Base-by-base conservation (phyloP, 1,139 yeast species). In the Zygotorulaspora mrakii region DNA sequence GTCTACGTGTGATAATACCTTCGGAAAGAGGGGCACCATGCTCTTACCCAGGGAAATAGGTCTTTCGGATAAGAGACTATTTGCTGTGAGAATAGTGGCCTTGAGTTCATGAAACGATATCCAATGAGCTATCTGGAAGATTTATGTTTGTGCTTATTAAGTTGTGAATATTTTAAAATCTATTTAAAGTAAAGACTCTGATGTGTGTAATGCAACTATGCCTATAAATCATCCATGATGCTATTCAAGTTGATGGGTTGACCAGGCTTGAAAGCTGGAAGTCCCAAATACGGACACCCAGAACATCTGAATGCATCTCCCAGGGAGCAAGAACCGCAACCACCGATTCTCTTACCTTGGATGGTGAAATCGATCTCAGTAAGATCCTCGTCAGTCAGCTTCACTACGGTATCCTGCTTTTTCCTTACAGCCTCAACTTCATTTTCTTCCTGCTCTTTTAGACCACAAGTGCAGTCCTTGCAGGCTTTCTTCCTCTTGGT, bases 271-370 rank as follows among this genome's bases (percentile, higher is more conserved):
- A 91, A 91, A 4, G 98, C 96, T 7, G 99, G 98, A 42, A 94
- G 72, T 0, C 99, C 98, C 53, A 91, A 70, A 65, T 80, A 94
- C 31, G 98, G 99, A 66, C 99, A 91, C 2, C 97, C 96, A 55
- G 89, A 95, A 65, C 99, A 91, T 58, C 99, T 73, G 68, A 91
- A 91, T 0, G 98, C 98, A 64, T 91, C 98, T 28, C 99, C 98
- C 42, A 91, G 73, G 0, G 97, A 82, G 68, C 99, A 91, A 8
- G 95, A 85, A 14, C 96, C 96, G 68, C 99, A 91, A 1, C 96
- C 96, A 23, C 97, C 96, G 6, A 76, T 75, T 21, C 82, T 78
- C 64, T 89, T 91, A 26, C 97, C 97, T 49, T 88, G 87, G 11
- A 89, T 79, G 1, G 98, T 91, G 65, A 91, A 94, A 61, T 94